Evolutionary conservation across 495 filamentous ascomycete genomes (phyloP), one percentile per base, ranked within the genome.

Genomic region (Stereocaulon alpinum): DNA sequence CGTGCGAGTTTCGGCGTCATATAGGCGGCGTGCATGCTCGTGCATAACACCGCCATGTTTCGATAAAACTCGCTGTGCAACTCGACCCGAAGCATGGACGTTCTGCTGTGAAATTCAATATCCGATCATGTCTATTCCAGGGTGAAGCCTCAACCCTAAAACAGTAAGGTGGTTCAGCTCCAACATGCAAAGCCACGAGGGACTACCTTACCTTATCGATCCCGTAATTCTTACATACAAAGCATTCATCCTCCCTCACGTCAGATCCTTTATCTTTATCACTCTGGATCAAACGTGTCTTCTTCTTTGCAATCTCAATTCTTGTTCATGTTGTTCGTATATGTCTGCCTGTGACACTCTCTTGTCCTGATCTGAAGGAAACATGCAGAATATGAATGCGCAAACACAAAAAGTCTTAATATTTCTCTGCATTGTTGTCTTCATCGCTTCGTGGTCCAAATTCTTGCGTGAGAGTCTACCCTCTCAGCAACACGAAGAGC

Each of bases 391-490:
- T 27, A 40, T 44, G 41, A 40, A 51, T 11, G 27, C 40, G 6
- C 29, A 50, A 12, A 0, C 20, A 22, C 58, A 37, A 29, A 60
- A 45, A 9, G 32, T 47, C 27, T 15, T 58, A 20, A 30, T 61
- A 7, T 58, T 58, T 15, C 27, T 40, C 10, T 48, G 51, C 27
- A 29, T 61, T n/a, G 7, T 32, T 7, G 6, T 58, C 22, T 54
- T 64, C 44, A 44, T 64, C 47, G 54, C 50, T 17, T 53, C 62
- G 9, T 64, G 62, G 62, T 45, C 40, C 20, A 24, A 6, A 34
- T 56, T 56, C 32, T 47, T 64, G 11, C 58, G 40, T 6, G n/a
- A 40, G 44, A 49, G 15, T n/a, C 40, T 12, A 22, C 40, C 37
- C 0, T 41, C 41, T 30, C 14, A 6, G 17, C 30, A 27, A 43